These are phyloP conservation scores for Podaxis pistillaris DNA, from an alignment of 768 basidiomycete species.

Conservation along the genomic window DNA sequence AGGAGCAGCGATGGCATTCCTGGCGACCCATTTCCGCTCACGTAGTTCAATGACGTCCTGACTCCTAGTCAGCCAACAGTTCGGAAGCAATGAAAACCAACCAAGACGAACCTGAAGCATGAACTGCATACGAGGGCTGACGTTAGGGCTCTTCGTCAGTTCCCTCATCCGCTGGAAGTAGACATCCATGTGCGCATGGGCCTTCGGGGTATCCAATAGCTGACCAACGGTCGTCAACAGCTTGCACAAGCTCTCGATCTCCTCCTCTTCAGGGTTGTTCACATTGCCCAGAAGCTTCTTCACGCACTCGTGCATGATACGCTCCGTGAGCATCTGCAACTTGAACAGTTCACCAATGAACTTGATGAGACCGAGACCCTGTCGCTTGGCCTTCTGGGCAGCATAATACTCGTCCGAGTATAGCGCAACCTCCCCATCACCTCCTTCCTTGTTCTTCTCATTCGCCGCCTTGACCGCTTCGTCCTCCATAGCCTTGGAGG, in stretches of 20 bases:
- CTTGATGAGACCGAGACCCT: slow-evolving; percentile 94
- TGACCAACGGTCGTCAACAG: slow-evolving; percentile 87
- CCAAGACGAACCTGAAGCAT: slow-evolving; percentile 80
- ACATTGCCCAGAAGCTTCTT: slow-evolving; percentile 94
- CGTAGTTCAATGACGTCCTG: slow-evolving; percentile 93
- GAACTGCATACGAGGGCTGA: slow-evolving; percentile 87
- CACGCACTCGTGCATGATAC: slow-evolving; percentile 98
- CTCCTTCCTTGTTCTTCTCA: slow-evolving; percentile 46
- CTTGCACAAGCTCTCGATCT: slow-evolving; percentile 95
- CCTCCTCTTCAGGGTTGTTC: slow-evolving; percentile 95
- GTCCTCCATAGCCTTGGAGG: slow-evolving; percentile 82
- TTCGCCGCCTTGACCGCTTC: slow-evolving; percentile 71
- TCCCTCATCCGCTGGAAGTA: slow-evolving; percentile 92
- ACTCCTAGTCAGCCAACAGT: neutral
- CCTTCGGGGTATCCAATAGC: slow-evolving; percentile 77
- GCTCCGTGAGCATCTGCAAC: slow-evolving; percentile 96
- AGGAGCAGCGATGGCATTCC: slow-evolving; percentile 74
- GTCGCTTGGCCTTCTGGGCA: slow-evolving; percentile 95
- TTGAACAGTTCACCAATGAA: slow-evolving; percentile 99
- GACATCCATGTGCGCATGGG: slow-evolving; percentile 83
- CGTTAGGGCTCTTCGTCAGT: slow-evolving; percentile 68
- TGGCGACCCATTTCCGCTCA: slow-evolving; percentile 74
- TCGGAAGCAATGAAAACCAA: neutral
- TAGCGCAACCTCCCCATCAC: slow-evolving; percentile 67
- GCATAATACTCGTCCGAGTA: slow-evolving; percentile 97